Base-by-base conservation (phyloP, 352 stramenopile species). In the Nothophytophthora sp. region DNA sequence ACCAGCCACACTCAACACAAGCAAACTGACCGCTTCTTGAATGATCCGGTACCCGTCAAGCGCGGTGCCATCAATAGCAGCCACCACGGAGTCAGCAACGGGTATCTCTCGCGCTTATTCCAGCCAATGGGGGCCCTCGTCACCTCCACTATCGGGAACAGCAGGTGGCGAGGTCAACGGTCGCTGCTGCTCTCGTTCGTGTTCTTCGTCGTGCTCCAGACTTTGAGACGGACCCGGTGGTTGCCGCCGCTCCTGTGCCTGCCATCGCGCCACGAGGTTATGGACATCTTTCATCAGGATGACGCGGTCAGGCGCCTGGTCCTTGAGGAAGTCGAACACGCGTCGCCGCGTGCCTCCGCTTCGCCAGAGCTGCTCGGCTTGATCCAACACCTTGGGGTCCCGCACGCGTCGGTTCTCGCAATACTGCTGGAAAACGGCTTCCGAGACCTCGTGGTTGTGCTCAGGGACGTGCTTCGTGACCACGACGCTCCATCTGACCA, bases 221-320 rank as follows among this genome's bases (percentile, higher is more conserved):
- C 24, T 32, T 15, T 42, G 13, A 13, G 25, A 22, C 18, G 39
- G 29, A 8, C n/a, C 35, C 37, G 45, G 41, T 52, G 18, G 45
- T 9, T 36, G 40, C 3, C 46, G 58, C 12, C 60, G 55, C 25
- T 70, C 57, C 53, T 71, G 62, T 18, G 74, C 50, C 53, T 90
- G 79, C 81, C 81, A 92, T 9, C 73, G 60, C 51, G 87, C 74
- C 38, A 88, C 76, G 15, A 90, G 73, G 30, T 92, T 92, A 55
- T 92, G 81, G 10, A 92, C 71, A 44, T 92, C 81, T 38, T 92
- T 92, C 81, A 92, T 92, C 12, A 87, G 50, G 24, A 92, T 71
- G 5, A 67, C 47, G n/a, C 62, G 60, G 38, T 58, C 77, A 11
- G 71, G 66, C 15, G 72, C 70, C 13, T 67, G 65, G n/a, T 82